Evolutionary conservation across 345 rosid genomes (phyloP), one percentile per base, ranked within the genome.

Genomic region (Eucalyptus polyanthemos): DNA sequence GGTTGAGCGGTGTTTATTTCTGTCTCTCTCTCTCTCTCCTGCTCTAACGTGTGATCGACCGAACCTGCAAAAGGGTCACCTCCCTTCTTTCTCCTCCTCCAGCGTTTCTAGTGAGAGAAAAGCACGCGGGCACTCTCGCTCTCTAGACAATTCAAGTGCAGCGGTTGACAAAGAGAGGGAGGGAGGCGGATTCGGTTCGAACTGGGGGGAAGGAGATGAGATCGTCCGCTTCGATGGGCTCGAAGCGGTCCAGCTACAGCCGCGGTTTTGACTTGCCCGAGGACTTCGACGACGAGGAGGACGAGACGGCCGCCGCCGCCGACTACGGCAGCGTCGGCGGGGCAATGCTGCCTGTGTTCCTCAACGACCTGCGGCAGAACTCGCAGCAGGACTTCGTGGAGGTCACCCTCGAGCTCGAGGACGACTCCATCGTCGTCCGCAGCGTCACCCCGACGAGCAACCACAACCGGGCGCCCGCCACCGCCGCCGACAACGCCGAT

Each of bases 291-390:
- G 93, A 92, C 21, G 50, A 91, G 10, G 50, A 42, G 31, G 16
- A 45, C 15, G n/a, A 14, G 22, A 44, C 42, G 29, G 45, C 29
- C 10, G 60, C 25, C 60, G 86, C 54, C 88, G 86, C 40, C 88
- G 94, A 93, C 88, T 90, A 88, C 88, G 91, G 92, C 17, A 92
- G 92, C 14, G 45, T 92, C 90, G 96, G 96, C 29, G 97, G 97
- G 88, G 95, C 96, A 96, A 97, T 97, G 98, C 92, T 97, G 94
- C 98, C 97, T 65, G 87, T 91, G 56, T 97, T 97, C 89, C 96
- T 97, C 88, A 94, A 93, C 87, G 97, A 93, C 87, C 92, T 96
- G 83, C 90, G 91, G 60, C 90, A 92, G 86, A 89, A 76, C 45
- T 44, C 88, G 80, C 89, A 90, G 91, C 91, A 91, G 56, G 91